A percentile compares a stretch with the other conserved stretches of the same genome.
Evolutionary conservation across 116 monocot genomes (phyloP).

Genomic region (Cymodocea nodosa): DNA sequence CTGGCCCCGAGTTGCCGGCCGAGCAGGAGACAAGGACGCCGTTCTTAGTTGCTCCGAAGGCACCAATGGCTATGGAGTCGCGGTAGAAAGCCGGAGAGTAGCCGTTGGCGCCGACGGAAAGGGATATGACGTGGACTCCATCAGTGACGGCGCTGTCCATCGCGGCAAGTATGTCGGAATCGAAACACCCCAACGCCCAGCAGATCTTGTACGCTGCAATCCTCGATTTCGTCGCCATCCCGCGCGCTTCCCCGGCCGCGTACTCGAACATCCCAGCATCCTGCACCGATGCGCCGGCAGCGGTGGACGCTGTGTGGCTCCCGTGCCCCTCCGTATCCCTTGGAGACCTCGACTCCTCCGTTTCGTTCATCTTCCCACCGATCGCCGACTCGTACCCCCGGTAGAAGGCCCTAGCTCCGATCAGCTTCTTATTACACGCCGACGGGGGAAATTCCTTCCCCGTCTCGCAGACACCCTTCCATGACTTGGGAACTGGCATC

Average conservation of each 20-base stretch:
- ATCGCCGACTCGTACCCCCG: slow-evolving; percentile 57
- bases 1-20: slow-evolving; percentile 82
- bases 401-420: slow-evolving; percentile 69
- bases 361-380: slow-evolving; percentile 42
- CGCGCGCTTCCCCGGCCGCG: slow-evolving; percentile 56
- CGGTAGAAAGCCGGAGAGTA: slow-evolving; percentile 32
- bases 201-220: slow-evolving; percentile 94
- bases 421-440: slow-evolving; percentile 65
- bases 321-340: slow-evolving; percentile 89
- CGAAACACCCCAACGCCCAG: slow-evolving; percentile 69
- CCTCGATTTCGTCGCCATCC: slow-evolving; percentile 62
- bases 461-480: slow-evolving; percentile 44
- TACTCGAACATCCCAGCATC: slow-evolving; percentile 47
- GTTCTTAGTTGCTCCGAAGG: slow-evolving; percentile 52
- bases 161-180: slow-evolving; percentile 88
- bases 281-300: slow-evolving; percentile 52
- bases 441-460: slow-evolving; percentile 20
- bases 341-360: slow-evolving; percentile 62
- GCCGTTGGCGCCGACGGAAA: slow-evolving; percentile 70
- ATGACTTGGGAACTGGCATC: slow-evolving; percentile 32
- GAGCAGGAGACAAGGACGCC: slow-evolving; percentile 76
- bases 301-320: slow-evolving; percentile 82
- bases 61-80: slow-evolving; percentile 74
- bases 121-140: slow-evolving; percentile 83
- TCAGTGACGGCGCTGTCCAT: slow-evolving; percentile 75